A percentile compares a stretch with the other conserved stretches of the same genome.
These are phyloP conservation scores for Delonix regia DNA, from an alignment of 306 rosid genomes.

Conservation along the genomic window DNA sequence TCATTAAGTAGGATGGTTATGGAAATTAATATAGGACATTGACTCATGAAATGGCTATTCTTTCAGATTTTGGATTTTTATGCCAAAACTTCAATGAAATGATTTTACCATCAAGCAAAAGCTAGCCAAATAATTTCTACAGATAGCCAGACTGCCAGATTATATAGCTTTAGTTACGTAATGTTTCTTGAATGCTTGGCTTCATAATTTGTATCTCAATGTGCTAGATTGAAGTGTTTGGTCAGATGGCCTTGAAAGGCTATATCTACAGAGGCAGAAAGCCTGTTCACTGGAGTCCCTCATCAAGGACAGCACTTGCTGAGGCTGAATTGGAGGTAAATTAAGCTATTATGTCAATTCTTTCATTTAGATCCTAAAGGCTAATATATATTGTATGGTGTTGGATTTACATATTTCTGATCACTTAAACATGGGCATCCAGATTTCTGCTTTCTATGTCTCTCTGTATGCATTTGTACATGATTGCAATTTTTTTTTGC, in stretches of 20 bases:
- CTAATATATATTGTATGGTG: conserved; percentile 19
- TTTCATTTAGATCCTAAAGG: conserved; percentile 6
- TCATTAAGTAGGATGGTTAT: conserved; percentile 23
- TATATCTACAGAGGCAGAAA: conserved; percentile 93
- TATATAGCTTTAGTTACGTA: conserved; percentile 22
- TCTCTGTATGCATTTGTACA: not conserved
- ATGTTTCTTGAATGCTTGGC: conserved; percentile 18
- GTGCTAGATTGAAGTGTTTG: conserved; percentile 95
- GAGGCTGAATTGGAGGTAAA: conserved; percentile 98
- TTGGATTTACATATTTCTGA: conserved; percentile 8
- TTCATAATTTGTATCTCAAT: conserved; percentile 33
- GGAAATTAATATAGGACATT: not conserved
- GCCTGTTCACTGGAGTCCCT: conserved; percentile 99
- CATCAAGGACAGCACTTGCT: conserved; percentile 98
- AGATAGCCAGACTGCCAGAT: conserved; percentile 7
- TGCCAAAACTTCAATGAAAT: conserved; percentile 15
- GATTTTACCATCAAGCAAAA: conserved; percentile 30
- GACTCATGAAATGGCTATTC: not conserved
- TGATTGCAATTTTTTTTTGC: conserved; percentile 22
- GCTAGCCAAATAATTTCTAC: not conserved
- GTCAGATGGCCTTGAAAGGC: conserved; percentile 94
- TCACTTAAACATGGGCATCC: not conserved
- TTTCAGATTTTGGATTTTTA: conserved; percentile 21
- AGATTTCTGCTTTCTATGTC: not conserved
- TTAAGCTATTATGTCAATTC: conserved; percentile 12